Base-by-base conservation (phyloP, 2,329 filamentous ascomycete genomes). In the Domatiomyces catenatus region DNA sequence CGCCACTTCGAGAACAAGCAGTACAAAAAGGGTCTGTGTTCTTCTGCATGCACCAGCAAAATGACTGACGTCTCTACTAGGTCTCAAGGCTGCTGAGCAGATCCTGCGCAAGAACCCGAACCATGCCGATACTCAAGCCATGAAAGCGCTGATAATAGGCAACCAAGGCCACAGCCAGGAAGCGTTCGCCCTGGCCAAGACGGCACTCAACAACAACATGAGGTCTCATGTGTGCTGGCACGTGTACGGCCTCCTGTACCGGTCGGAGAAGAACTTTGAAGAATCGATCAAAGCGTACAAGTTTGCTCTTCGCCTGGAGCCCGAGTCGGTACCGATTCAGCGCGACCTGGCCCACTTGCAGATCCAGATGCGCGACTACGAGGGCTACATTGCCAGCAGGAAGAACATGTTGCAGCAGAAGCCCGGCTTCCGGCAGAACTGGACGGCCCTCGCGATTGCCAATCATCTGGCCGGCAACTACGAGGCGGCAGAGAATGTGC, bases 181-280 rank as follows among this genome's bases (percentile, higher is more conserved):
- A 70, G 93, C 93, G 0, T 98, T 98, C 66, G 79, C 82, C 45
- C 76, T 98, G 53, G 90, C 86, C 63, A 98, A 95, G 71, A 79
- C 88, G 58, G 92, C 93, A 32, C 75, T 98, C 61, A 88, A 84
- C 59, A 87, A 89, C 62, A 89, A 96, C 67, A 96, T 98, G 89
- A 95, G 93, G 73, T 95, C 89, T 62, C 90, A 96, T 69, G 89
- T 98, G 62, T 96, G 89, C 75, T 98, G 92, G 92, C 93, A 98
- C 69, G 92, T 98, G 54, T 98, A 96, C 67, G 92, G 93, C 28
- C 71, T 98, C 59, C 76, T 98, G 48, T 96, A 94, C 70, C 83
- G 90, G 48, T 83, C 86, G 47, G 84, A 85, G 64, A 96, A 96
- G 76, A 96, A 98, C 70, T 96, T 93, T 61, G 92, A 96, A 67